Conservation (phyloP, 768 basidiomycete species). For the Bullera alba region DNA sequence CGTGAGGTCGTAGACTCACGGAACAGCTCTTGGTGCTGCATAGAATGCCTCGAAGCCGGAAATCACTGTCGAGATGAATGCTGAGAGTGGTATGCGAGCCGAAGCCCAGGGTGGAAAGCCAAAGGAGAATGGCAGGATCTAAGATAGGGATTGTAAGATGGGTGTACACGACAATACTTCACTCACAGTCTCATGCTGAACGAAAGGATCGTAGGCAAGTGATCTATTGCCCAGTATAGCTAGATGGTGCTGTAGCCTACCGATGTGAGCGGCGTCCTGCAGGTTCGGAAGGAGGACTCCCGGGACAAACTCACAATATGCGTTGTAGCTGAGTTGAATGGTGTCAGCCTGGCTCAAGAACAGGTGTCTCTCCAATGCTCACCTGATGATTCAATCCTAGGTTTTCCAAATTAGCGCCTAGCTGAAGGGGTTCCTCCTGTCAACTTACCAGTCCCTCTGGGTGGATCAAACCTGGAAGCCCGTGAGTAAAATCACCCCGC, state of each 20-base stretch:
- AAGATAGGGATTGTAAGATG: neutral
- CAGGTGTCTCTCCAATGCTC: neutral
- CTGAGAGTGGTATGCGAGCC: constrained; percentile 36
- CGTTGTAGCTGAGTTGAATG: constrained; percentile 28
- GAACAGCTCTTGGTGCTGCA: constrained; percentile 25
- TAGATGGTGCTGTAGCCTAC: constrained; percentile 40
- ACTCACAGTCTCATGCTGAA: constrained; percentile 36
- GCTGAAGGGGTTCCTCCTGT: neutral
- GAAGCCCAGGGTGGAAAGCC: constrained; percentile 33
- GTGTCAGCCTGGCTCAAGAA: neutral
- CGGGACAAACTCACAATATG: constrained; percentile 23
- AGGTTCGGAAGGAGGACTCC: neutral
- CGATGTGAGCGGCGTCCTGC: neutral
- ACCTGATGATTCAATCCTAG: constrained; percentile 43
- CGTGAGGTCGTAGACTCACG: constrained; percentile 12
- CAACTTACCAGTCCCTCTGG: constrained; percentile 32
- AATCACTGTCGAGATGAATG: constrained; percentile 28
- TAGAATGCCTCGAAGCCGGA: constrained; percentile 33
- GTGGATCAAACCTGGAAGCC: constrained; percentile 36
- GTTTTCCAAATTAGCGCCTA: neutral
- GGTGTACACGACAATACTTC: neutral
- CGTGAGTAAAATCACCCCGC: neutral
- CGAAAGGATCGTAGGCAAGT: constrained; percentile 40
- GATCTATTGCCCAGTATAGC: constrained; percentile 35
- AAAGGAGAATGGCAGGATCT: constrained; percentile 26